Evolutionary conservation across 805 yeast genomes (phyloP), one percentile per base, ranked within the genome.

Genomic region (Monosporozyma unispora): DNA sequence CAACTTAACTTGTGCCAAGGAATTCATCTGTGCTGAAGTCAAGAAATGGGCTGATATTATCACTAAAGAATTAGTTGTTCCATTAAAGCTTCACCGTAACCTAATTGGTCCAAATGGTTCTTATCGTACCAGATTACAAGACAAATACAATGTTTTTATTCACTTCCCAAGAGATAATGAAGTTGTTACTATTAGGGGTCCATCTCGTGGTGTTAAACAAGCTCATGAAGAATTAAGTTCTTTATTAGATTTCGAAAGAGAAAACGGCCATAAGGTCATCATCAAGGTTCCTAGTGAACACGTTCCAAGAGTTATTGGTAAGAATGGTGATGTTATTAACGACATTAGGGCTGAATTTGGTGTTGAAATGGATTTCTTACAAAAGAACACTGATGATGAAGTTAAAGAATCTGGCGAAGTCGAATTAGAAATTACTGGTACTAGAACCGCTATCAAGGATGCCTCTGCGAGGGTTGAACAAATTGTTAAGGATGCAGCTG

Each of bases 231-330:
- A 90, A 71, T 71, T 95, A 61, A 75, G 77, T 57, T 96, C 89
- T 50, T 75, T 95, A 54, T 73, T 87, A 57, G 83, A 84, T 57
- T 93, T 84, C 66, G 98, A 90, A 68, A 82, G 78, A 60, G 96
- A 87, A 58, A 87, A 89, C 62, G 91, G 96, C 16, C 79, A 79
- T 69, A 75, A 77, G 50, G 74, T 79, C 55, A 69, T 71, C n/a
- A 64, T 91, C 39, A 63, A 70, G 44, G 82, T 93, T 47, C 95
- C 96, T 37, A 64, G 75, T 41, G 78, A 76, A 52, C 82, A 88
- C n/a, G 77, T 91, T 52, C 77, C 96, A 19, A 77, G 88, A 62
- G 81, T 93, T 51, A 89, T 93, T 64, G 99, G 99, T 60, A 88
- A 85, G 61, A 74, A 76, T 52, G 97, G 98, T 63, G 91, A 87